Evolutionary conservation across 108 stramenopile genomes (phyloP).

Genomic region (Chaetoceros tenuissimus): DNA sequence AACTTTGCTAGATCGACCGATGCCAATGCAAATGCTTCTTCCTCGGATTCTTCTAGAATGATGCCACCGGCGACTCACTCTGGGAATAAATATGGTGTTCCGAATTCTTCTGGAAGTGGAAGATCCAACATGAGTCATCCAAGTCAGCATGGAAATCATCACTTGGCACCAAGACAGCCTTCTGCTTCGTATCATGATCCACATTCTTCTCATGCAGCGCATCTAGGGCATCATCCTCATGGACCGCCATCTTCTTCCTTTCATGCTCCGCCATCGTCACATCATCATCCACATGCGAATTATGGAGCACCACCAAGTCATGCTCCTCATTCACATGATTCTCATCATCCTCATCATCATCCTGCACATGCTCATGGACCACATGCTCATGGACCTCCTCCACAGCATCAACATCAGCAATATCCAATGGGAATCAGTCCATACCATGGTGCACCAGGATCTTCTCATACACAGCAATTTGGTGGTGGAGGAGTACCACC

Average conservation of each 20-base stretch:
- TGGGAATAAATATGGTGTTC: no score
- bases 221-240: conserved; percentile 6
- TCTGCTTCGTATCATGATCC: no score
- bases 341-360: background rate
- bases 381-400: conserved; percentile 8
- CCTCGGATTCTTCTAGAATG: no score
- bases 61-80: no score
- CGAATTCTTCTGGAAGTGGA: no score
- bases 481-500: no score
- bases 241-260: conserved; percentile 4
- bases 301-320: no score
- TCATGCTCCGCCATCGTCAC: conserved; percentile 2
- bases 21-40: no score
- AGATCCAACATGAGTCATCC: no score
- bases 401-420: background rate
- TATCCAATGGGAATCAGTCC: conserved; percentile 6
- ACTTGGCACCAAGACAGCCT: no score
- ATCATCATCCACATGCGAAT: conserved; percentile 4
- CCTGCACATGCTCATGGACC: background rate
- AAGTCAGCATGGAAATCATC: no score
- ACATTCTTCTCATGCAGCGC: conserved; percentile 1
- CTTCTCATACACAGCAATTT: background rate
- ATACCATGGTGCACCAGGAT: conserved; percentile 1
- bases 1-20: no score
- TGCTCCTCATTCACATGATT: background rate